A percentile compares a stretch with the other conserved stretches of the same genome.
Evolutionary conservation across 202 grass and related monocot species (phyloP).

Genomic region (Brachypodium distachyon): DNA sequence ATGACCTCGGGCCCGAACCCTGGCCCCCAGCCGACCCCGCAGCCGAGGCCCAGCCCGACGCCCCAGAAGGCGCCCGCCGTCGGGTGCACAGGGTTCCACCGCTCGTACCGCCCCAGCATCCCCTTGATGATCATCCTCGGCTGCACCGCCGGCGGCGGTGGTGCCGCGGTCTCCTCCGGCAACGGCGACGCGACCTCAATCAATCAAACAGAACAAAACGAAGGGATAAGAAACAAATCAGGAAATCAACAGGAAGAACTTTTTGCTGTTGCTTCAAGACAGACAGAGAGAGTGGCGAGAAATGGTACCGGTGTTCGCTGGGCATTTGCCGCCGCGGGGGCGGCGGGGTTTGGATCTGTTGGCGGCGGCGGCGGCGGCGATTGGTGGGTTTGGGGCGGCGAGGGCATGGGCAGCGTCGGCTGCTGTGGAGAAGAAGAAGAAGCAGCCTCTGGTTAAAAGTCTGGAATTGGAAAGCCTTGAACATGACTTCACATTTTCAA

Average conservation of each 20-base stretch:
- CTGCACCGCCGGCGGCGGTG: conserved; percentile 36
- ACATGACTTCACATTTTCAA: not conserved
- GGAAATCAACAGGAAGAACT: not conserved
- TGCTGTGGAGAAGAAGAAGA: not conserved
- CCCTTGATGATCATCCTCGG: conserved; percentile 79
- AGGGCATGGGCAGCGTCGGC: conserved; percentile 25
- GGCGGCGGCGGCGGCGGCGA: not conserved
- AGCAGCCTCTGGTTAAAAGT: not conserved
- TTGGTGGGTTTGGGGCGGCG: not conserved
- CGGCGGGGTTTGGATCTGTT: not conserved
- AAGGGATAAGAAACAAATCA: not conserved
- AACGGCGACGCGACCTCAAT: not conserved
- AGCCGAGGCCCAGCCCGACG: conserved; percentile 71
- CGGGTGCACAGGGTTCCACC: conserved; percentile 97
- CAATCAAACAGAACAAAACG: too few species aligned
- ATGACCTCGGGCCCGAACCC: conserved; percentile 92
- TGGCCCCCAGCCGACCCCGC: conserved; percentile 86
- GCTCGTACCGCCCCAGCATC: conserved; percentile 61
- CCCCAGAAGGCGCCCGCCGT: conserved; percentile 84
- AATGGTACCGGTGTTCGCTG: conserved; percentile 6
- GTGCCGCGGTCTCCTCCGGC: not conserved
- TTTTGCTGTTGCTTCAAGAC: not conserved
- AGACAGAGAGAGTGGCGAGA: not conserved
- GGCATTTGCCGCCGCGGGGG: conserved; percentile 23
- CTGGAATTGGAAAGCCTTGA: not conserved